Base-by-base conservation (phyloP, 495 filamentous ascomycete genomes). In the Filosporella fistucella region DNA sequence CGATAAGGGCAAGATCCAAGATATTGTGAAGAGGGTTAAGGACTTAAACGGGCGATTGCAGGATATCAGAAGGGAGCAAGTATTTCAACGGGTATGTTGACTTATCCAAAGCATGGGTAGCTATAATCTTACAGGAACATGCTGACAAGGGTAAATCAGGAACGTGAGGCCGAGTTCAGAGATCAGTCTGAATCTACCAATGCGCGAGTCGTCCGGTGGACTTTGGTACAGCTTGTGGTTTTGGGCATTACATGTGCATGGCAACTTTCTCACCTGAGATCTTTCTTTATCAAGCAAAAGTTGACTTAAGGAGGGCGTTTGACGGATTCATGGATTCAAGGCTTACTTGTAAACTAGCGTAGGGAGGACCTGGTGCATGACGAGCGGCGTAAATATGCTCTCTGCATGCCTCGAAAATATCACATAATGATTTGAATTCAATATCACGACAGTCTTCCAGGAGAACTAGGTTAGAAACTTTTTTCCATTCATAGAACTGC, bases 201-300 rank as follows among this genome's bases (percentile, higher is more conserved):
- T 70, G 80, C 82, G 18, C 82, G 91, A 58, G 93, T 96, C 41
- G 86, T 98, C 20, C 82, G 89, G 47, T 98, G 93, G 93, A 89
- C 91, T 35, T 64, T 95, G 45, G 82, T 97, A 49, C 93, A 98
- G 67, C 68, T 49, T 38, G 76, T 81, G 47, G 81, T 98, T n/a
- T 71, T 98, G 30, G 89, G 86, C 22, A 76, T 85, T 38, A 94
- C 93, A 22, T 98, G 93, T 66, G 89, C 93, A 45, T 98, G 93
- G 93, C 93, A 98, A 67, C 75, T 98, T 25, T 94, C 89, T 11
- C 91, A 97, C 66, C 77, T 98, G 44, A 75, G 93, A 45, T 85
- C 88, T 18, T 98, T 98, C 76, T 98, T 98, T 72, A 98, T 98
- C 74, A 98, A 98, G 78, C 93, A 98, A 72, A 98, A 98, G 74